Percentiles rank a stretch among this genome's conserved stretches.
These are phyloP conservation scores for Saturnispora dispora DNA, from an alignment of 805 yeast species.

Conservation along the genomic window DNA sequence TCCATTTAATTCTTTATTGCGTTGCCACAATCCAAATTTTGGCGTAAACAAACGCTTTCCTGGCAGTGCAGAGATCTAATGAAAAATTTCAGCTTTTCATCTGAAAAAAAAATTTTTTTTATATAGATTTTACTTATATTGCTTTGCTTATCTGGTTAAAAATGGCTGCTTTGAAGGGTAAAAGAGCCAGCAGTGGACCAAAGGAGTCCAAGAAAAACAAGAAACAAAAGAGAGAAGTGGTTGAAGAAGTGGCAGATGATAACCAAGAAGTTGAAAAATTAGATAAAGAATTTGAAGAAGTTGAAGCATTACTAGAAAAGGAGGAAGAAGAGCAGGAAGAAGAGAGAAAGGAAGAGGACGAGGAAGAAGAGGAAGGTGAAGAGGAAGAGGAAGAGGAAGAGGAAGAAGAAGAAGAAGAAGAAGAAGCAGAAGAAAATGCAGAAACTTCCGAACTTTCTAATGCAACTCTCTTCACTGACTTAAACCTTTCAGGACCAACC, in stretches of 20 bases:
- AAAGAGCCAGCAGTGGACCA: conserved; percentile 1
- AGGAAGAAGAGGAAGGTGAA: conserved; percentile 13
- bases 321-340: conserved; percentile 16
- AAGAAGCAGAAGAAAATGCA: conserved; percentile 11
- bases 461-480: conserved; percentile 34
- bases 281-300: conserved; percentile 50
- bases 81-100: neutral
- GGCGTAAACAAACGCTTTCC: neutral
- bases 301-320: conserved; percentile 37
- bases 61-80: conserved; percentile 1
- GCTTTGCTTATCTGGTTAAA: neutral
- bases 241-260: neutral
- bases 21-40: neutral
- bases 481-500: conserved; percentile 75
- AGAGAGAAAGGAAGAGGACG: conserved; percentile 23
- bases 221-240: neutral
- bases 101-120: conserved; percentile 1
- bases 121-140: neutral
- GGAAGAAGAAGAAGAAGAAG: conserved; percentile 24
- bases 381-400: conserved; percentile 20
- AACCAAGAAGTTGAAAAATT: conserved; percentile 35
- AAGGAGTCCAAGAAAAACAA: conserved; percentile 5
- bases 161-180: conserved; percentile 6
- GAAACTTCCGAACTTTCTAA: conserved; percentile 7
- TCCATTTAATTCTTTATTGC: neutral